A percentile compares a stretch with the other conserved stretches of the same genome.
Evolutionary conservation across 495 filamentous ascomycete genomes (phyloP).

Genomic region (Neurospora tetraspora): DNA sequence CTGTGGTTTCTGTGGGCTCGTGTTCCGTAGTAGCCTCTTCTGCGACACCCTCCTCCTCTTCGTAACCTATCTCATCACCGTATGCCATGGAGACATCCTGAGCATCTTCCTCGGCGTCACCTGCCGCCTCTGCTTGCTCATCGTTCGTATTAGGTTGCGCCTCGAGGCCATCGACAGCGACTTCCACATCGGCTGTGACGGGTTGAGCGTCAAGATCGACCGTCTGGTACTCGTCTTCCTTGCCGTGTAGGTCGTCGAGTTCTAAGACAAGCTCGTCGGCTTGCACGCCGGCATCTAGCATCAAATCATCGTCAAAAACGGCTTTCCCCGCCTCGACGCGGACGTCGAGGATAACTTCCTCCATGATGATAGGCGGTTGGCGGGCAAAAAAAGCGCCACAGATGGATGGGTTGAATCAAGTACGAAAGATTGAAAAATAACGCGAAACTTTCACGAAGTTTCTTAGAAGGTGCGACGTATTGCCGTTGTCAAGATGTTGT

Average conservation of each 20-base stretch:
- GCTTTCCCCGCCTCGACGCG: slow-evolving; percentile 12
- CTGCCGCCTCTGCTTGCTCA: slow-evolving; percentile 10
- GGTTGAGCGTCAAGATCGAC: background rate
- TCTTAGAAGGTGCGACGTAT: background rate
- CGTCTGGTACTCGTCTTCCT: background rate
- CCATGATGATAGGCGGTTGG: slow-evolving; percentile 8
- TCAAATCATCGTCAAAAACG: slow-evolving; percentile 19
- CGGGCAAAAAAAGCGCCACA: background rate
- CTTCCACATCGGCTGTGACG: slow-evolving; percentile 11
- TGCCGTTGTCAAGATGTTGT: background rate
- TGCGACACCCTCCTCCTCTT: slow-evolving; percentile 5
- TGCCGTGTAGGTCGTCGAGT: slow-evolving; percentile 10
- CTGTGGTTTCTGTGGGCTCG: background rate
- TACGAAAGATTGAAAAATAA: background rate
- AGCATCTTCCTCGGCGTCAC: slow-evolving; percentile 13
- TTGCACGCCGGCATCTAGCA: slow-evolving; percentile 13
- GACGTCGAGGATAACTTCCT: slow-evolving; percentile 11
- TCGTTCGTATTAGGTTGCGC: background rate
- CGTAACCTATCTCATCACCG: slow-evolving; percentile 24
- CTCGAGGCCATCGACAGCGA: slow-evolving; percentile 12
- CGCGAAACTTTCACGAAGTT: background rate
- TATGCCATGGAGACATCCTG: slow-evolving; percentile 11
- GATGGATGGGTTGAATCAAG: background rate
- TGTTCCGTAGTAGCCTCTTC: background rate
- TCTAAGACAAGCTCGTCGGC: slow-evolving; percentile 24